These are phyloP conservation scores for Anethum foeniculum DNA, from an alignment of 140 eudicot species.

Conservation along the genomic window DNA sequence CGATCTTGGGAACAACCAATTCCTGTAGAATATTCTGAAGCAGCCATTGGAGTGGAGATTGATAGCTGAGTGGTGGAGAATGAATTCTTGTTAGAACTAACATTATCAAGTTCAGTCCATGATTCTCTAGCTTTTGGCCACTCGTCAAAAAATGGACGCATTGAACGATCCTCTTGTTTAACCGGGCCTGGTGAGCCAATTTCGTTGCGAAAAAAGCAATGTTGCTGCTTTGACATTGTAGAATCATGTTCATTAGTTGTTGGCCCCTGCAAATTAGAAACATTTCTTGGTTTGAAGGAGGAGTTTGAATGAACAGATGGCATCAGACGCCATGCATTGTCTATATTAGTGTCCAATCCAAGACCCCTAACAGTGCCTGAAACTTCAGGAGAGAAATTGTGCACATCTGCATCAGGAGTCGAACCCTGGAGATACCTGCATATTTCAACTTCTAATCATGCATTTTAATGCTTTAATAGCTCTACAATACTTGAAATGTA, in stretches of 20 bases:
- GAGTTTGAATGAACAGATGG: slow-evolving; percentile 47
- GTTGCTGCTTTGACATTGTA: slow-evolving; percentile 50
- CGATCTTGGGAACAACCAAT: slow-evolving; percentile 40
- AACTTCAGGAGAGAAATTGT: slow-evolving; percentile 49
- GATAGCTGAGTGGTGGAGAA: slow-evolving; percentile 75
- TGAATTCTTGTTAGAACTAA: slow-evolving; percentile 36
- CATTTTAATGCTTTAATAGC: background rate
- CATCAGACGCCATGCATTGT: slow-evolving; percentile 49
- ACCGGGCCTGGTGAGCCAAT: slow-evolving; percentile 38
- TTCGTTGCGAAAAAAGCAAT: slow-evolving; percentile 62
- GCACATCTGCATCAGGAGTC: slow-evolving; percentile 37
- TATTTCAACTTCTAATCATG: slow-evolving; percentile 3
- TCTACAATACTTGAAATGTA: background rate
- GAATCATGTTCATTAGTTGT: slow-evolving; percentile 42
- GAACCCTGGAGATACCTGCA: slow-evolving; percentile 51
- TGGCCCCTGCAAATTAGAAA: slow-evolving; percentile 38
- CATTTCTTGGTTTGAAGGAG: slow-evolving; percentile 35
- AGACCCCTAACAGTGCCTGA: slow-evolving; percentile 34
- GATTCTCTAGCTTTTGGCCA: slow-evolving; percentile 69
- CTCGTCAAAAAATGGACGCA: slow-evolving; percentile 80
- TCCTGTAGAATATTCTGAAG: slow-evolving; percentile 44
- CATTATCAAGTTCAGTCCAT: slow-evolving; percentile 54
- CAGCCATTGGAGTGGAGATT: slow-evolving; percentile 44
- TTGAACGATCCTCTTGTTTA: slow-evolving; percentile 50
- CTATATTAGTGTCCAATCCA: slow-evolving; percentile 35